Evolutionary conservation across 2,329 filamentous ascomycete species (phyloP), one percentile per base, ranked within the genome.

Genomic region (Raffaelea arxii): DNA sequence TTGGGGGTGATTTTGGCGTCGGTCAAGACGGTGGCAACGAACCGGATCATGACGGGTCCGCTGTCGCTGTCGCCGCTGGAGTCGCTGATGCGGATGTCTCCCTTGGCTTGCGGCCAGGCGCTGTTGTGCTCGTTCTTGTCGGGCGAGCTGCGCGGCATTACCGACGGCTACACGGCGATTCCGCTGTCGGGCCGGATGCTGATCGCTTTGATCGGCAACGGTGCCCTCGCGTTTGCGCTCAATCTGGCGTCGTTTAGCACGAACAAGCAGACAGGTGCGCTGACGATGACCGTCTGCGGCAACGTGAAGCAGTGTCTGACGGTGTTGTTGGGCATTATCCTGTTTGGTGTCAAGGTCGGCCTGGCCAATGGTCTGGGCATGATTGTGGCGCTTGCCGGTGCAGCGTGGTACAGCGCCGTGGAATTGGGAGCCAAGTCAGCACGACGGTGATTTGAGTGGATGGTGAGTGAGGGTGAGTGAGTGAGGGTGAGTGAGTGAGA

Each of bases 11-110:
- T 77, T 46, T 65, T 77, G 9, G 75, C 75, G 23, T 68, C 72
- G 16, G 53, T 74, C 60, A 82, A 82, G 68, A 81, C 77, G 2
- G 74, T 82, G 27, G 75, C 75, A 25, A 80, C 78, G 30, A 82
- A 82, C 62, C 72, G 75, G 55, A 71, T 82, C 55, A 79, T 81
- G 74, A 82, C 78, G 9, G 77, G 77, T 25, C 68, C 70, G 4
- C 67, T 81, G 24, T 68, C 71, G 19, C 69, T 81, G 4, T 71
- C 74, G 1, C 71, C 77, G 2, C 66, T 80, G 50, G 78, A 82
- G 56, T 69, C 80, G 18, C 69, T 81, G n/a, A 67, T 77, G 55
- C 71, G 76, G 59, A 77, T 81, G 74, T 78, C 75, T 12, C 78
- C 77, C 2, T 67, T 82, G 9, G 78, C 78, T 11, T 74, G 70